phyloP scores from a whole-genome alignment of 2,329 filamentous ascomycete genomes.

The Fusarium continuum region DNA sequence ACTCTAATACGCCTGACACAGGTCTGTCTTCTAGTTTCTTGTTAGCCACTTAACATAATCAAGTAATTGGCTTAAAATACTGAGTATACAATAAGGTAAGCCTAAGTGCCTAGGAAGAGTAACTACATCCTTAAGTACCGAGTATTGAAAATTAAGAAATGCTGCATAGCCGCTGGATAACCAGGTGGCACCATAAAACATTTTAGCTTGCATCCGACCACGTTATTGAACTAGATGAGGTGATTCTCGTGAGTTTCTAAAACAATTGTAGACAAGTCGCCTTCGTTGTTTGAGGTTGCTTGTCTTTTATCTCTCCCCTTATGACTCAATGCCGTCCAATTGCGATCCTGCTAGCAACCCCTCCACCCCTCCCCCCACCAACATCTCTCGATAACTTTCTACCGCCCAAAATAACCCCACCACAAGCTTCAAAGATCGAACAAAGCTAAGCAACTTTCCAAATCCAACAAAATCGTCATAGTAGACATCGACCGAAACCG shows the following conservation, averaged over 20 bases:
- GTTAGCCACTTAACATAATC: too few relatives aligned
- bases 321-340: conserved; percentile 33
- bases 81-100: too few relatives aligned
- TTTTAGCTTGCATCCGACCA: neutral
- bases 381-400: conserved; percentile 38
- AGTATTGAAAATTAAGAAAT: too few relatives aligned
- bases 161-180: too few relatives aligned
- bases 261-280: too few relatives aligned
- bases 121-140: too few relatives aligned
- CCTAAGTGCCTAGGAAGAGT: too few relatives aligned
- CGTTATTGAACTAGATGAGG: neutral
- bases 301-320: conserved; percentile 22
- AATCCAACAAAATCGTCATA: neutral
- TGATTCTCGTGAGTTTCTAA: neutral
- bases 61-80: too few relatives aligned
- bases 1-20: too few relatives aligned
- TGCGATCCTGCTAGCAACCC: conserved; percentile 6
- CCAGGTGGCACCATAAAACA: neutral
- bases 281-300: conserved; percentile 1
- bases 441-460: conserved; percentile 5
- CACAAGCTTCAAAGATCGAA: conserved; percentile 33
- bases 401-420: conserved; percentile 43
- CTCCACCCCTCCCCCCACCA: conserved; percentile 40
- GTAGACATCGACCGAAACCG: neutral
- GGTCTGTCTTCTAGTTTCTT: too few relatives aligned